Evolutionary conservation across 495 filamentous ascomycete species (phyloP).

Genomic region (Daldinia bambusicola): DNA sequence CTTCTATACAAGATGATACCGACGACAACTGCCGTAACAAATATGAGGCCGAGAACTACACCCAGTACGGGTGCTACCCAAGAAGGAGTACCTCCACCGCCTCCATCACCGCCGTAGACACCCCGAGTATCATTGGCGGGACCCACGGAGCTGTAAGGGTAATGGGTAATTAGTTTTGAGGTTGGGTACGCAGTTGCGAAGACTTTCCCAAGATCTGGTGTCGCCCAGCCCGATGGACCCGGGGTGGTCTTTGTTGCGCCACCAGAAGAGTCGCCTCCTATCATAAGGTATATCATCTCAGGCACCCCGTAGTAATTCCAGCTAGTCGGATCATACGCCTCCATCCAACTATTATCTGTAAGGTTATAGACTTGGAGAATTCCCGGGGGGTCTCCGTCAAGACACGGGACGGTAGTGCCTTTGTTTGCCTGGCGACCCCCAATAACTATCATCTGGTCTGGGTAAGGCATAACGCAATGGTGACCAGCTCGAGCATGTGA

Average conservation of each 20-base stretch:
- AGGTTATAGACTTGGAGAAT: slow-evolving; percentile 73
- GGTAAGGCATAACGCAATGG: slow-evolving; percentile 73
- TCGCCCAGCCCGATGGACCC: slow-evolving; percentile 61
- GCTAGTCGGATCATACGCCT: slow-evolving; percentile 66
- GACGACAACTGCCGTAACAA: slow-evolving; percentile 63
- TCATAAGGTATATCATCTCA: slow-evolving; percentile 61
- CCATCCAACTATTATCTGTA: slow-evolving; percentile 65
- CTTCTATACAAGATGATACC: slow-evolving; percentile 66
- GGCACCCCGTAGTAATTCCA: slow-evolving; percentile 72
- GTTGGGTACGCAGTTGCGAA: slow-evolving; percentile 68
- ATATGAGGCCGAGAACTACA: slow-evolving; percentile 70
- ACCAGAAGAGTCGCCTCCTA: slow-evolving; percentile 71
- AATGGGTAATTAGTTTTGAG: slow-evolving; percentile 65
- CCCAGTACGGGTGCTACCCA: slow-evolving; percentile 75
- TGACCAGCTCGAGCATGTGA: slow-evolving; percentile 68
- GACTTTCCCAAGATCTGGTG: slow-evolving; percentile 59
- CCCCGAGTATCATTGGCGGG: slow-evolving; percentile 50
- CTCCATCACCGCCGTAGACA: not conserved
- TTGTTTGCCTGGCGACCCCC: slow-evolving; percentile 60
- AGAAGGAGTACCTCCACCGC: slow-evolving; percentile 59
- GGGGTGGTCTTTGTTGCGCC: slow-evolving; percentile 65
- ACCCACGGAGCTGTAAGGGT: slow-evolving; percentile 63
- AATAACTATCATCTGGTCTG: slow-evolving; percentile 78
- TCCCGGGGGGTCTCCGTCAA: slow-evolving; percentile 55
- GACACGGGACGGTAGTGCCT: slow-evolving; percentile 51